These are phyloP conservation scores for Aspergillus ostianus DNA, from an alignment of 495 filamentous ascomycete genomes.

Conservation along the genomic window DNA sequence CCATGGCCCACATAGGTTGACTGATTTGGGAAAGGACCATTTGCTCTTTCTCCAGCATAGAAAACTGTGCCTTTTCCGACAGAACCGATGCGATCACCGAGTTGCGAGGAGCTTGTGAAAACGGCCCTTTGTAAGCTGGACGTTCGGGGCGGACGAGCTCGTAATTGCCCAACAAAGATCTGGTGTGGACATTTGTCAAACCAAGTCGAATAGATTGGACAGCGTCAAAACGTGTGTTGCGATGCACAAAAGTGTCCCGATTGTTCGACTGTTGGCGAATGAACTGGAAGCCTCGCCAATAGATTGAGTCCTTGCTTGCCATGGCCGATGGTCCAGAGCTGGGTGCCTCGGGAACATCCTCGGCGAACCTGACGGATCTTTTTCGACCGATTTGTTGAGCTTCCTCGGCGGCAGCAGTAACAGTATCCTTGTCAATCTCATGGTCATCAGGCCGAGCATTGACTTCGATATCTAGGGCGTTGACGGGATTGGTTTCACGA, in stretches of 20 bases:
- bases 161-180: constrained; percentile 76
- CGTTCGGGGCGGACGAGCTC: constrained; percentile 52
- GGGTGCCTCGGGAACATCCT: constrained; percentile 44
- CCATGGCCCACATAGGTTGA: constrained; percentile 75
- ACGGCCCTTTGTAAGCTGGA: constrained; percentile 49
- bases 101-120: constrained; percentile 54
- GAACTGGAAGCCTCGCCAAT: constrained; percentile 84
- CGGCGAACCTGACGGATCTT: constrained; percentile 76
- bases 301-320: constrained; percentile 71
- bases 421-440: constrained; percentile 19
- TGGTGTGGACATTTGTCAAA: constrained; percentile 60
- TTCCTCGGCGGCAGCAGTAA: constrained; percentile 21
- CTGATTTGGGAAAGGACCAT: constrained; percentile 74
- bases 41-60: constrained; percentile 69
- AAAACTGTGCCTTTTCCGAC: constrained; percentile 48
- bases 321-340: constrained; percentile 33
- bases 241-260: constrained; percentile 78
- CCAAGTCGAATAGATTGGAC: constrained; percentile 76
- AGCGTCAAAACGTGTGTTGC: constrained; percentile 82
- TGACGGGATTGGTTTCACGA: constrained; percentile 59
- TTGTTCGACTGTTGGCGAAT: constrained; percentile 55
- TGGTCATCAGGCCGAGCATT: constrained; percentile 10
- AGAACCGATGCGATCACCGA: constrained; percentile 40
- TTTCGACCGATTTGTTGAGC: constrained; percentile 48
- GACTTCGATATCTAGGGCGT: constrained; percentile 39